Base-by-base conservation (phyloP, 176 grass and related monocot species). In the Cenchrus americanus region DNA sequence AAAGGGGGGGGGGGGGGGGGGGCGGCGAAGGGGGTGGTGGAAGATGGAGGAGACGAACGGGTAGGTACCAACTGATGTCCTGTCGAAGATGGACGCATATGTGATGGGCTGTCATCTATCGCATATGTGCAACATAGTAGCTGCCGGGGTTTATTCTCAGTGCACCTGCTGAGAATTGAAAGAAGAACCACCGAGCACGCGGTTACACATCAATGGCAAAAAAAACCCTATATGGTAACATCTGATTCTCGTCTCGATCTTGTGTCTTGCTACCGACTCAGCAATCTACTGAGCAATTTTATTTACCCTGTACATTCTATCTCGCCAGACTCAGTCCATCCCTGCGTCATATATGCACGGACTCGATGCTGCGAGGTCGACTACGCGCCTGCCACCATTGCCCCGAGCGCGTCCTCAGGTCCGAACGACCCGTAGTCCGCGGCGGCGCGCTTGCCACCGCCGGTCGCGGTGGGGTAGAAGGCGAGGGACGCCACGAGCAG, bases 401-500 rank as follows among this genome's bases (percentile, higher is more conserved):
- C 48, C 14, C 12, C 48, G 48, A 13, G 66, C 41, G 22, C 5
- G 11, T 7, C 5, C 62, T 74, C 72, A 58, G 0, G 3, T 37
- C 19, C 63, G 8, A 42, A 49, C 80, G 32, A 9, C 48, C 62
- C 71, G 48, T 61, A 51, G 63, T 22, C 63, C 50, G 21, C 52
- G 3, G 18, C 62, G 62, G 49, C 82, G 51, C 23, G 19, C 30
- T 54, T 69, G 82, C 50, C 11, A 27, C 66, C 3, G 43, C 79
- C 44, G 12, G 17, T 3, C 14, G 78, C 8, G 46, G 83, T 8
- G 30, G 80, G 84, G 50, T 60, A 65, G 84, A 89, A 89, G 17
- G 84, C 84, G n/a, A 94, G 92, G 62, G 80, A 94, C 22, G 66
- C 75, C 21, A 94, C 74, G 22, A 94, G 72, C 32, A 91, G 68